Conservation (phyloP, 352 stramenopile genomes). For the Blastocystis sp. region DNA sequence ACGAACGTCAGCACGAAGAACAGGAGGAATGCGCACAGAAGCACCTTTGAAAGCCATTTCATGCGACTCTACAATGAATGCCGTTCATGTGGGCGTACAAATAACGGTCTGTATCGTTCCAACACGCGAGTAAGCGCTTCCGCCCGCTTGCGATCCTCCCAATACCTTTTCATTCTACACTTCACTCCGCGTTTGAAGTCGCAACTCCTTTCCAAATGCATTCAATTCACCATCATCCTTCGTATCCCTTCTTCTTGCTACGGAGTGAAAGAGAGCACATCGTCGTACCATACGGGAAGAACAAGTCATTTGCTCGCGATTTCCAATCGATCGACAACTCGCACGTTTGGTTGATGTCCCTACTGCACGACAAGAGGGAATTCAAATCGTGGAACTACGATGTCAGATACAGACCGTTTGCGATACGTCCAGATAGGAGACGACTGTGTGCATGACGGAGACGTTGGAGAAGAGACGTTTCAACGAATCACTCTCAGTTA, state of each 20-base stretch:
- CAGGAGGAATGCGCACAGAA: not conserved
- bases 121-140: not conserved
- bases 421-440: not conserved
- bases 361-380: not conserved
- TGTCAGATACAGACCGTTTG: not conserved
- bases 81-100: not conserved
- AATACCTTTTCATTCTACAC: not conserved
- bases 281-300: not conserved
- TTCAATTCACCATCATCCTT: not conserved
- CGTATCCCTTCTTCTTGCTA: not conserved
- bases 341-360: not conserved
- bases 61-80: not conserved
- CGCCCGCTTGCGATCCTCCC: not conserved
- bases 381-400: not conserved
- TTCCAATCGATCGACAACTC: not conserved
- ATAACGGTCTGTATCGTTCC: not conserved
- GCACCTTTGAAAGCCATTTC: not conserved
- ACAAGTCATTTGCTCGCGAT: not conserved
- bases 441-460: not conserved
- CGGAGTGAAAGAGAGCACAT: not conserved
- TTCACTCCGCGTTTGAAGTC: not conserved
- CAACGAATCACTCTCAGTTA: not conserved
- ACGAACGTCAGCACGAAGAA: not conserved
- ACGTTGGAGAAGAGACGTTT: not conserved
- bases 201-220: not conserved